phyloP scores from a whole-genome alignment of 2,329 filamentous ascomycete species.

The Arthroderma sp. region DNA sequence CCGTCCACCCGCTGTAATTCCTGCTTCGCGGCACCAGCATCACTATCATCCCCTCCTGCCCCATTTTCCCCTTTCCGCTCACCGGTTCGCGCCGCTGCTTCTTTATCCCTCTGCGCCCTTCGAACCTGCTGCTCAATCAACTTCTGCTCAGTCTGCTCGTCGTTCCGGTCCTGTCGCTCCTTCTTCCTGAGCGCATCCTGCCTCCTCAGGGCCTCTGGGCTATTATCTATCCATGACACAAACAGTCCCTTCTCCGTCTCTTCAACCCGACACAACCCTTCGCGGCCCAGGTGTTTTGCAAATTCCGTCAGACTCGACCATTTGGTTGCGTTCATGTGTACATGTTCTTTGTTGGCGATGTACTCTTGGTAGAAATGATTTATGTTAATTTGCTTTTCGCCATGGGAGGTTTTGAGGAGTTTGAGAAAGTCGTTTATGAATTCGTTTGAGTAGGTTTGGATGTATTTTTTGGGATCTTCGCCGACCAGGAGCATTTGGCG shows the following conservation, averaged over 20 bases:
- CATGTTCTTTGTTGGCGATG: slow-evolving; percentile 72
- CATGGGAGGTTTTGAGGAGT: slow-evolving; percentile 68
- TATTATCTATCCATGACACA: slow-evolving; percentile 84
- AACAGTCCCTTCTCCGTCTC: slow-evolving; percentile 75
- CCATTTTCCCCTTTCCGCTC: slow-evolving; percentile 11
- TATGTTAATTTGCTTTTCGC: slow-evolving; percentile 75
- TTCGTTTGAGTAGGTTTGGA: slow-evolving; percentile 67
- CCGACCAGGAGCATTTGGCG: slow-evolving; percentile 81
- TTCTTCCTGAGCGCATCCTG: slow-evolving; percentile 71
- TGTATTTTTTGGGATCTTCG: slow-evolving; percentile 71
- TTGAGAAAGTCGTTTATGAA: slow-evolving; percentile 70
- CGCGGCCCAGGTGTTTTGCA: slow-evolving; percentile 69
- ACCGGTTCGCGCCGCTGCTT: not conserved
- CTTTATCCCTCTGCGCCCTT: slow-evolving; percentile 42
- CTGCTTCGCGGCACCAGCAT: slow-evolving; percentile 1
- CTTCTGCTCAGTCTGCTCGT: slow-evolving; percentile 79
- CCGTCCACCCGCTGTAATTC: slow-evolving; percentile 9
- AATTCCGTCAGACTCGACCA: slow-evolving; percentile 85
- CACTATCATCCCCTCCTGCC: slow-evolving; percentile 1
- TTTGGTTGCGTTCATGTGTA: slow-evolving; percentile 87
- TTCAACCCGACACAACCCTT: slow-evolving; percentile 81
- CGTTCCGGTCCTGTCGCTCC: slow-evolving; percentile 76
- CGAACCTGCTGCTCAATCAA: slow-evolving; percentile 78
- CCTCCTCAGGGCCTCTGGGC: slow-evolving; percentile 66
- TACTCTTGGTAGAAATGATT: slow-evolving; percentile 96